These are phyloP conservation scores for Cystobasidium onofrii DNA, from an alignment of 768 basidiomycete genomes.

Conservation along the genomic window DNA sequence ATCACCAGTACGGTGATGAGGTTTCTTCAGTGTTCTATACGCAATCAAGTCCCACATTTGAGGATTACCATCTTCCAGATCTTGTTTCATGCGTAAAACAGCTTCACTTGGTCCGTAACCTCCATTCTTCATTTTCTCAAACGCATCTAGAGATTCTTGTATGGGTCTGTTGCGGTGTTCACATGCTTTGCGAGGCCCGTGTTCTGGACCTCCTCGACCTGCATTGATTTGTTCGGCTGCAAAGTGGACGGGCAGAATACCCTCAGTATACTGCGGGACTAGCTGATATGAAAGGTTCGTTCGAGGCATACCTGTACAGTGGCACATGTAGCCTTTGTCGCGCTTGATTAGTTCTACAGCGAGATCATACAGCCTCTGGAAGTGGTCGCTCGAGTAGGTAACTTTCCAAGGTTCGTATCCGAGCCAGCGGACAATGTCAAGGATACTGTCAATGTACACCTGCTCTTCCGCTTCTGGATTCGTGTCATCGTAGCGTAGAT, in stretches of 20 bases:
- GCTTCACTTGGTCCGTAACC: conserved; percentile 85
- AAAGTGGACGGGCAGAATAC: background rate
- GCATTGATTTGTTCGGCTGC: conserved; percentile 85
- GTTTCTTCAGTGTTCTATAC: conserved; percentile 79
- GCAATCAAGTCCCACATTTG: conserved; percentile 99
- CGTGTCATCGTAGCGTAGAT: conserved; percentile 93
- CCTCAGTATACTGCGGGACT: too few species aligned
- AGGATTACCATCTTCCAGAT: conserved; percentile 81
- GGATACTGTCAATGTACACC: conserved; percentile 87
- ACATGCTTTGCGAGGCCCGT: conserved; percentile 71
- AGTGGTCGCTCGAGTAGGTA: conserved; percentile 98
- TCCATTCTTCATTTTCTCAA: conserved; percentile 85
- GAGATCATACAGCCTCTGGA: conserved; percentile 72
- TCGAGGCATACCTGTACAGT: conserved; percentile 72
- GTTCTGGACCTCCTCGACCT: conserved; percentile 73
- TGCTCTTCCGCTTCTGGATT: conserved; percentile 98
- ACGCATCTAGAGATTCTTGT: conserved; percentile 77
- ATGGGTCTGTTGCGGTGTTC: conserved; percentile 75
- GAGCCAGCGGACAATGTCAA: conserved; percentile 91
- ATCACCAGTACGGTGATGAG: conserved; percentile 84
- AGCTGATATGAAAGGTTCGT: background rate
- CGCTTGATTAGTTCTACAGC: conserved; percentile 80
- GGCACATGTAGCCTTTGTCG: conserved; percentile 89
- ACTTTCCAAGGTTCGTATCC: conserved; percentile 98
- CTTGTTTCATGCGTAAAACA: conserved; percentile 93